These are phyloP conservation scores for Abelmoschus esculentus DNA, from an alignment of 345 rosid species.

Conservation along the genomic window DNA sequence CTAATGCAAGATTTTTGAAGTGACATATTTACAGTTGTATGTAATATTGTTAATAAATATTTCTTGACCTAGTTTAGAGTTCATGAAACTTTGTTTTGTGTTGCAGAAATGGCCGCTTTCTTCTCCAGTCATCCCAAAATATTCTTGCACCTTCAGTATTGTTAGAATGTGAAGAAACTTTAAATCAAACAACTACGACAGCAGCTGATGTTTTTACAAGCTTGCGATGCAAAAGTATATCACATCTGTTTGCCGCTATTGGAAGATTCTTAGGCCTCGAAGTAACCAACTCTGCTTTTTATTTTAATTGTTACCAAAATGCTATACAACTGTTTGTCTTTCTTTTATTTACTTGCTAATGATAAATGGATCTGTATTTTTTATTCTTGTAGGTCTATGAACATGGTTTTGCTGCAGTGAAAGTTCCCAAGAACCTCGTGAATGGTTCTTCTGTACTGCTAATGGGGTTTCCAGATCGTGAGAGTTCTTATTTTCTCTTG, in stretches of 20 bases:
- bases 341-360: not conserved
- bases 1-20: not conserved
- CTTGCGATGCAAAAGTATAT: conserved; percentile 84
- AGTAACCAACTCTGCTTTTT: conserved; percentile 32
- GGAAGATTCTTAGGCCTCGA: conserved; percentile 91
- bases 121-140: conserved; percentile 66
- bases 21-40: not conserved
- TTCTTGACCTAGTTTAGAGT: conserved; percentile 9
- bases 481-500: conserved; percentile 71
- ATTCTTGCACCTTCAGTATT: conserved; percentile 45
- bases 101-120: conserved; percentile 86
- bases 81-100: conserved; percentile 12
- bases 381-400: conserved; percentile 69
- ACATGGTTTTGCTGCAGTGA: conserved; percentile 54
- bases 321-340: not conserved
- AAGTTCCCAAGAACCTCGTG: conserved; percentile 58
- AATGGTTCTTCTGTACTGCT: conserved; percentile 53
- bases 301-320: not conserved
- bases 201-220: conserved; percentile 73
- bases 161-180: conserved; percentile 80
- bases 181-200: conserved; percentile 75
- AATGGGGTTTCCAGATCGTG: conserved; percentile 89
- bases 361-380: conserved; percentile 12
- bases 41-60: not conserved
- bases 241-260: conserved; percentile 74